A percentile compares a stretch with the other conserved stretches of the same genome.
Evolutionary conservation across 495 filamentous ascomycete species (phyloP).

Genomic region (Penicillium angulare): DNA sequence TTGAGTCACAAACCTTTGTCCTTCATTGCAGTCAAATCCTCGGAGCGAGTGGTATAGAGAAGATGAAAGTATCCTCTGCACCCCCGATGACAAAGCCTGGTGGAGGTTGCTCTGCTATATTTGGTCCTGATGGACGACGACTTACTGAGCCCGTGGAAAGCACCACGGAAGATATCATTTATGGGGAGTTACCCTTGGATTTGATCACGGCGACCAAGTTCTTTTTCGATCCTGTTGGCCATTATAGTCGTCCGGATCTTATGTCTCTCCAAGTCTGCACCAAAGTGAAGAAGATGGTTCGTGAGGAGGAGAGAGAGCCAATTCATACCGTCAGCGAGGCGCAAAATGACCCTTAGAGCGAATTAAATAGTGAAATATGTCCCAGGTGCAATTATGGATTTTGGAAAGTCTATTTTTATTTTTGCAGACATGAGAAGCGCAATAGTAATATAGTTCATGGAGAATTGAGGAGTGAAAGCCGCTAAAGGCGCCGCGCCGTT

Average conservation of each 20-base stretch:
- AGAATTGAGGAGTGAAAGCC: no score
- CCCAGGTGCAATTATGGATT: no score
- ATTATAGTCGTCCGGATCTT: slow-evolving; percentile 37
- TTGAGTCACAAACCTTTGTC: slow-evolving; percentile 26
- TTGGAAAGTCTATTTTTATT: no score
- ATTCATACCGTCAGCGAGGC: no score
- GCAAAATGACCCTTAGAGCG: no score
- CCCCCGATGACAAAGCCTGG: slow-evolving; percentile 24
- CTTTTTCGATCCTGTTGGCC: slow-evolving; percentile 29
- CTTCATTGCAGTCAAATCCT: slow-evolving; percentile 9
- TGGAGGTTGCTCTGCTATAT: slow-evolving; percentile 30
- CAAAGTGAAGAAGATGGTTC: neutral
- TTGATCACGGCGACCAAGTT: slow-evolving; percentile 25
- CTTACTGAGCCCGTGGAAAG: slow-evolving; percentile 17
- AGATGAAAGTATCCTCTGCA: slow-evolving; percentile 5
- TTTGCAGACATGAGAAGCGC: no score
- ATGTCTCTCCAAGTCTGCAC: slow-evolving; percentile 25
- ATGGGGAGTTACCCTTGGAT: slow-evolving; percentile 31
- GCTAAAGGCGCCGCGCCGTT: no score
- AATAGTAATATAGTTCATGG: no score
- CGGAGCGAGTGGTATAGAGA: slow-evolving; percentile 8
- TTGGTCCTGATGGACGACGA: slow-evolving; percentile 29
- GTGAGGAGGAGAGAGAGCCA: neutral
- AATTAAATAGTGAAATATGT: no score
- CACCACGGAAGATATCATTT: slow-evolving; percentile 30